These are phyloP conservation scores for Botrytis tulipae DNA, from an alignment of 2,329 filamentous ascomycete species.

Conservation along the genomic window DNA sequence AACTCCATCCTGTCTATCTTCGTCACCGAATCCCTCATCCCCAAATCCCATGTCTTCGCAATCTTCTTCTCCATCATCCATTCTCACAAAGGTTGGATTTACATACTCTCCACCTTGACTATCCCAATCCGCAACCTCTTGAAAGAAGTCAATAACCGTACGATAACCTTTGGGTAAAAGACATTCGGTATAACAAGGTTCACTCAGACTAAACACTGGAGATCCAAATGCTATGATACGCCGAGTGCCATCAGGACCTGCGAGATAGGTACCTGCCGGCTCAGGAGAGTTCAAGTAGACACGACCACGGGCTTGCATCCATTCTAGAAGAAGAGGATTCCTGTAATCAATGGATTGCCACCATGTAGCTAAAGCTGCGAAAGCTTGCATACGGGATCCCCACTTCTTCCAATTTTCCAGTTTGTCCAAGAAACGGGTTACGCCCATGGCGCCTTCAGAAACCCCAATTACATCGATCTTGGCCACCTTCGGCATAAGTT, in stretches of 20 bases:
- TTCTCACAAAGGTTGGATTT: conserved; percentile 37
- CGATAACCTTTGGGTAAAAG: conserved; percentile 57
- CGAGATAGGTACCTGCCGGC: conserved; percentile 52
- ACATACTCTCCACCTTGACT: conserved; percentile 34
- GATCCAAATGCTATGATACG: conserved; percentile 51
- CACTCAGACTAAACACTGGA: conserved; percentile 68
- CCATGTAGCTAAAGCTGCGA: conserved; percentile 52
- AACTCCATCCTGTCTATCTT: conserved; percentile 13
- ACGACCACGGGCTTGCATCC: conserved; percentile 47
- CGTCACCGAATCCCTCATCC: conserved; percentile 17
- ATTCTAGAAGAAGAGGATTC: conserved; percentile 27
- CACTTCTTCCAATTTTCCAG: conserved; percentile 51
- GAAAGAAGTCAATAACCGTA: conserved; percentile 60
- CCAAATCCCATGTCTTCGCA: conserved; percentile 11
- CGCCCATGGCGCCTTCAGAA: conserved; percentile 61
- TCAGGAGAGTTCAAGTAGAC: conserved; percentile 57
- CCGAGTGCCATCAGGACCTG: conserved; percentile 46
- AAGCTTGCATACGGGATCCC: conserved; percentile 46
- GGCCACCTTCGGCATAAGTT: conserved; percentile 48
- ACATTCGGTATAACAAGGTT: conserved; percentile 56
- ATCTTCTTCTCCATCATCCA: conserved; percentile 24
- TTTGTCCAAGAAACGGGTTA: conserved; percentile 57
- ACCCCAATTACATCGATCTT: conserved; percentile 70
- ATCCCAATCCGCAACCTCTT: conserved; percentile 50
- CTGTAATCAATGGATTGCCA: conserved; percentile 43